Evolutionary conservation across 306 rosid species (phyloP), one percentile per base, ranked within the genome.

Genomic region (Myrica gale): DNA sequence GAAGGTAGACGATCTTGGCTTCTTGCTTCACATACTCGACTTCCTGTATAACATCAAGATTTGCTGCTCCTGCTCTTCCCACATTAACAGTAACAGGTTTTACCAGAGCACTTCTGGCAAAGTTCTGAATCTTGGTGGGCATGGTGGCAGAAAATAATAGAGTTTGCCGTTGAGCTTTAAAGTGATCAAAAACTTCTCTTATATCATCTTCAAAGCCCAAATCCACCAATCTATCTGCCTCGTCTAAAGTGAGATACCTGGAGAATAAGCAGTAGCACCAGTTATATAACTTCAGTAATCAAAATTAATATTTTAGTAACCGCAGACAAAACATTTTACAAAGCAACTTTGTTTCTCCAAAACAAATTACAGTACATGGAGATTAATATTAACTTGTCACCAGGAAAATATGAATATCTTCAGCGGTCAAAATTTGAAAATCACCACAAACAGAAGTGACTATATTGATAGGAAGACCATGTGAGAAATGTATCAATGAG

Each of bases 1-100:
- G 97, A 68, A 94, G 96, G 79, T 94, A 94, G 21, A 92, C 96
- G 48, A 90, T 90, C 72, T 94, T 94, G 1, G 96, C 97, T 80
- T 94, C 98, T 79, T 94, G 97, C 82, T 90, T 94, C 57, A 90
- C 98, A 74, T 94, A 92, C 86, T 94, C 97, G 10, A 94, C 97
- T 78, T 92, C 98, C 76, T 92, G 97, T 62, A 92, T 94, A 1
- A 94, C 98, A 72, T 90, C 98, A 52, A 90, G 95, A 76, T 92
- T 94, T 32, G 97, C 96, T 2, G 98, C 97, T 42, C 97, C 98
- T 5, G 98, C 97, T 73, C 97, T 81, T 66, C 98, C 98, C 76
- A 92, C 98, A 9, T 92, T 94, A 52, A 94, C 96, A 0, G 88
- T 85, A 1, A 90, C 86, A 44, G 95, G 89, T 72, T 87, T 90